Conservation (phyloP, 2,329 filamentous ascomycete species). For the Curvularia spicifera region DNA sequence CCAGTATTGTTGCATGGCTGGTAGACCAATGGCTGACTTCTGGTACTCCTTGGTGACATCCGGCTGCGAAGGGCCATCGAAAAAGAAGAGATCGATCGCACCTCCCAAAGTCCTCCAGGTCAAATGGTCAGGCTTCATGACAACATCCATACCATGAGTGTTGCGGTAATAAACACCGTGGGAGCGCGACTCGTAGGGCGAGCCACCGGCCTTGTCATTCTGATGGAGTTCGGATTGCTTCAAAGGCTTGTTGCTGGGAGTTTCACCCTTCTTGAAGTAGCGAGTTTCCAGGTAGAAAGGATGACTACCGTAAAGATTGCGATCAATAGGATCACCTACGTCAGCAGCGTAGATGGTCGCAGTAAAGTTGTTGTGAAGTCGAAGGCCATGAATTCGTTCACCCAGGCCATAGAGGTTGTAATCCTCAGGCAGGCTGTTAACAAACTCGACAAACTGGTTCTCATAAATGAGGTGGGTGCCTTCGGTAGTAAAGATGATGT, state of each 20-base stretch:
- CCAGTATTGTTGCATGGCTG: conserved; percentile 80
- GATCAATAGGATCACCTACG: conserved; percentile 67
- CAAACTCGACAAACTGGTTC: conserved; percentile 79
- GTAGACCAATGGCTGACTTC: conserved; percentile 68
- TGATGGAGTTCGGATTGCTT: conserved; percentile 58
- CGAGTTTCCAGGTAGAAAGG: conserved; percentile 81
- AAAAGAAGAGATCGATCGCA: conserved; percentile 80
- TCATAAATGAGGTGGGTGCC: conserved; percentile 73
- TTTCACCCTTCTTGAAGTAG: conserved; percentile 66
- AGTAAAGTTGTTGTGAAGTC: conserved; percentile 75
- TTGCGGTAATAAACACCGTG: conserved; percentile 82
- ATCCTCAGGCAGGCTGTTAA: conserved; percentile 67
- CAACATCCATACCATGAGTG: conserved; percentile 75
- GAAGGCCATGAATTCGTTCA: conserved; percentile 73
- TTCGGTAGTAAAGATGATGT: conserved; percentile 71
- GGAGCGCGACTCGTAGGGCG: conserved; percentile 69
- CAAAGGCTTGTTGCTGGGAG: conserved; percentile 60
- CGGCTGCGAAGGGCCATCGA: conserved; percentile 71
- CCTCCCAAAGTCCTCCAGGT: conserved; percentile 80
- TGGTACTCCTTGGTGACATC: conserved; percentile 76
- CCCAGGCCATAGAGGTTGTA: conserved; percentile 80
- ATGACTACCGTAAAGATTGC: conserved; percentile 77
- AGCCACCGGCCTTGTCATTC: conserved; percentile 35
- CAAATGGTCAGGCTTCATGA: conserved; percentile 68
- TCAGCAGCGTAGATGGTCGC: conserved; percentile 73